Conservation (phyloP, 192 early-diverging fungal genomes). For the Pecoramyces ruminantium region DNA sequence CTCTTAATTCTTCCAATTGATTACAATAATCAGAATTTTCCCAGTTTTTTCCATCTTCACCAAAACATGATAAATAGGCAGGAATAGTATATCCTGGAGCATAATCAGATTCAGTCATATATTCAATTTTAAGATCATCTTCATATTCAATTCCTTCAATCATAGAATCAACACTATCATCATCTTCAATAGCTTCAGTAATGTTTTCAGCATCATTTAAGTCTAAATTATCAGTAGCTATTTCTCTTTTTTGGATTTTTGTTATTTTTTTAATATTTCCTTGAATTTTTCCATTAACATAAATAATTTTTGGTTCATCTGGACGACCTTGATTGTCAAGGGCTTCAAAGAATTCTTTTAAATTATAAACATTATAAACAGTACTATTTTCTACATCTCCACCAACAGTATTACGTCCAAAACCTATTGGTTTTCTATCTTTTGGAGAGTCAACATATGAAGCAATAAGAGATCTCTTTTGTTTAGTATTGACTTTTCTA, state of each 20-base stretch:
- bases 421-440: not conserved
- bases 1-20: not conserved
- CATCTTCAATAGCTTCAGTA: not conserved
- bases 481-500: not conserved
- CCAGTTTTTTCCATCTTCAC: not conserved
- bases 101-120: not conserved
- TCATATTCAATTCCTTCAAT: not conserved
- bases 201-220: no score
- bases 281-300: not conserved
- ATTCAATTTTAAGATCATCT: not conserved
- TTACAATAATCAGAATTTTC: not conserved
- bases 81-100: not conserved
- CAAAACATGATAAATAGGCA: not conserved
- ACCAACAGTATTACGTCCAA: not conserved
- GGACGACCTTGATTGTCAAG: not conserved
- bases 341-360: not conserved
- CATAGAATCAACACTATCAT: no score
- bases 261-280: not conserved
- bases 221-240: no score
- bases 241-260: not conserved
- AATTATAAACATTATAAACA: not conserved
- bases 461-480: not conserved
- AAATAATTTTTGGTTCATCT: not conserved
- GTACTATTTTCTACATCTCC: not conserved
- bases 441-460: not conserved